Conservation (phyloP, 148 eudicot genomes). For the Persicaria tinctoria region DNA sequence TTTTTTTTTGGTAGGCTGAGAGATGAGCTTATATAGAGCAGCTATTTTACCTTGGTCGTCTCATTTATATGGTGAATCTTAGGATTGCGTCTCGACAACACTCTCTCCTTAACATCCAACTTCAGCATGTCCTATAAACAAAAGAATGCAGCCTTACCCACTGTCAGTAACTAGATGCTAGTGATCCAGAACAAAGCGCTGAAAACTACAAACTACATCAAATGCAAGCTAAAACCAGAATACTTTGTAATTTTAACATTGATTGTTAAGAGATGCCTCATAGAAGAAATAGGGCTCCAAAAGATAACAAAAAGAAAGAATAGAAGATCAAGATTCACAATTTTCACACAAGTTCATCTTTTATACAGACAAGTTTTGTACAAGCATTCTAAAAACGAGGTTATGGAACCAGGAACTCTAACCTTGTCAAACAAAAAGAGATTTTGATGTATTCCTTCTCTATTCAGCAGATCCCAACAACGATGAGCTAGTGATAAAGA, state of each 20-base stretch:
- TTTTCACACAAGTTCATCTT: not conserved
- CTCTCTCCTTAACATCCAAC: constrained; percentile 58
- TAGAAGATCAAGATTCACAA: too few relatives aligned
- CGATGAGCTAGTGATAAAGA: constrained; percentile 84
- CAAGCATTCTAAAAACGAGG: not conserved
- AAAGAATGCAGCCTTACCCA: not conserved
- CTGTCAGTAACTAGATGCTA: not conserved
- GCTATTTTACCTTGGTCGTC: constrained; percentile 46
- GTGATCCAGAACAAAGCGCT: not conserved
- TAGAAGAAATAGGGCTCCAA: not conserved
- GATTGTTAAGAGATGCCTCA: not conserved
- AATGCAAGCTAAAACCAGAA: not conserved
- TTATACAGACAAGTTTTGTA: not conserved
- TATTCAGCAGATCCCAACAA: constrained; percentile 65
- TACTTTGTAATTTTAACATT: not conserved
- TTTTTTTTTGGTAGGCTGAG: too few relatives aligned
- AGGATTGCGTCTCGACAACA: constrained; percentile 64
- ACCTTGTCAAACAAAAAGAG: constrained; percentile 85
- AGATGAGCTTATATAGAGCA: not conserved
- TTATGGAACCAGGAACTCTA: not conserved
- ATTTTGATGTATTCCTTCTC: constrained; percentile 41
- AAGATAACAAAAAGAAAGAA: not conserved
- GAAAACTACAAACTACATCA: not conserved
- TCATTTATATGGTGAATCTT: constrained; percentile 84
- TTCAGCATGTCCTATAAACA: constrained; percentile 82